Evolutionary conservation across 2,329 filamentous ascomycete species (phyloP).

Genomic region (Colletotrichum eleusines): DNA sequence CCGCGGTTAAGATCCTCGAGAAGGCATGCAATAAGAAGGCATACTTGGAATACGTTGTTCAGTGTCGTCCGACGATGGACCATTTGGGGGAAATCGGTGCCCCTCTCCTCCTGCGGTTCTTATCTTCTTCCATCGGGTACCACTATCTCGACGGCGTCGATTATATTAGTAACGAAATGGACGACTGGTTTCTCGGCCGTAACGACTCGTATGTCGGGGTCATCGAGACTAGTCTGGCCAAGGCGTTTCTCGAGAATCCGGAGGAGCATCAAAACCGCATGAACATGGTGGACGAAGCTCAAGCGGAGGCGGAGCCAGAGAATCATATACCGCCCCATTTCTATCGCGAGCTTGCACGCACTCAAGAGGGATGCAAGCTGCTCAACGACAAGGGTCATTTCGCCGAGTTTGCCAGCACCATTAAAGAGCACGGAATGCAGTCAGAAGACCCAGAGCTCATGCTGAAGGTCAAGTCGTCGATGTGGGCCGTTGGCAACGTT

Average conservation of each 20-base stretch:
- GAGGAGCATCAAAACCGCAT: constrained; percentile 69
- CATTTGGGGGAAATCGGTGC: constrained; percentile 97
- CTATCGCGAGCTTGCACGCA: constrained; percentile 93
- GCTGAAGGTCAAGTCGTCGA: constrained; percentile 93
- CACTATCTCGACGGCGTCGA: constrained; percentile 97
- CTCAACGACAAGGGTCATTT: constrained; percentile 96
- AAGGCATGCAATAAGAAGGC: constrained; percentile 95
- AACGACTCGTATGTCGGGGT: constrained; percentile 97
- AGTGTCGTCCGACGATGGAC: constrained; percentile 93
- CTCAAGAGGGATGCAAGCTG: constrained; percentile 89
- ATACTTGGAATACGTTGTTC: constrained; percentile 94
- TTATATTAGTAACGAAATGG: constrained; percentile 99
- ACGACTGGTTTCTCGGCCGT: constrained; percentile 97
- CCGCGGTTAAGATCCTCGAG: constrained; percentile 96
- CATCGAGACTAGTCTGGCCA: constrained; percentile 94
- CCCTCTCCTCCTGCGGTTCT: constrained; percentile 88
- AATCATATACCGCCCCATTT: constrained; percentile 93
- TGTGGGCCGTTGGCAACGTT: constrained; percentile 98
- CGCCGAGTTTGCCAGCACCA: constrained; percentile 89
- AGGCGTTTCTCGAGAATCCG: constrained; percentile 79
- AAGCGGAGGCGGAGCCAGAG: constrained; percentile 70
- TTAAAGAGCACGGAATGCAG: constrained; percentile 87
- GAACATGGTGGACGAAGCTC: constrained; percentile 70
- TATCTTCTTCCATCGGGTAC: constrained; percentile 96
- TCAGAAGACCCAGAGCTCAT: constrained; percentile 87